Percentiles rank a stretch among this genome's conserved stretches.
phyloP scores from a whole-genome alignment of 1,139 yeast genomes.

The Sugiyamaella grinbergsii region DNA sequence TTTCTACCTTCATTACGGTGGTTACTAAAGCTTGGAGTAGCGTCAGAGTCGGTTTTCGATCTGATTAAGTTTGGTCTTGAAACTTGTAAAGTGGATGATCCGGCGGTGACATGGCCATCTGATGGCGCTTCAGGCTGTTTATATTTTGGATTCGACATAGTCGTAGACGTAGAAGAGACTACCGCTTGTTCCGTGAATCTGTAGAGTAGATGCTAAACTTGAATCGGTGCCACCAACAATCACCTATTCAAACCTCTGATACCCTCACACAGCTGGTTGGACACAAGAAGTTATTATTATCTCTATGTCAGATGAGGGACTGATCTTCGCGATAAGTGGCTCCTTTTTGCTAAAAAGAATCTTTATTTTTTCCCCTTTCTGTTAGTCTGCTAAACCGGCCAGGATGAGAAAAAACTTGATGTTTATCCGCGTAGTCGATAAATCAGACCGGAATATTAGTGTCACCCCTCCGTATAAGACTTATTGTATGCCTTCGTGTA shows the following conservation, averaged over 20 bases:
- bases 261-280: no score
- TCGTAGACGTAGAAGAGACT: no score
- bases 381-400: slow-evolving; percentile 53
- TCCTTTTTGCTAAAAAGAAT: no score
- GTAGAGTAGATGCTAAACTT: no score
- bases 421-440: no score
- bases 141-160: slow-evolving; percentile 1
- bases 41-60: slow-evolving; percentile 8
- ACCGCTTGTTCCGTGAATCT: no score
- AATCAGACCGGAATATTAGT: no score
- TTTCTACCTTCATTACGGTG: neutral
- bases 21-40: neutral
- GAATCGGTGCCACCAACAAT: neutral
- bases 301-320: neutral
- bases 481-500: no score
- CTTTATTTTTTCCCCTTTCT: slow-evolving; percentile 65
- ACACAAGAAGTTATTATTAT: neutral
- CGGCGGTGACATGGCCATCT: neutral
- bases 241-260: no score
- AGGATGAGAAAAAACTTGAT: no score
- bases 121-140: neutral
- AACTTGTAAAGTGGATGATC: neutral
- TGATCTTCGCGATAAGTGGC: neutral
- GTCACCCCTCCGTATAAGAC: no score
- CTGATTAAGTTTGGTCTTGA: slow-evolving; percentile 6